Base-by-base conservation (phyloP, 306 rosid genomes). In the Prunus mira region DNA sequence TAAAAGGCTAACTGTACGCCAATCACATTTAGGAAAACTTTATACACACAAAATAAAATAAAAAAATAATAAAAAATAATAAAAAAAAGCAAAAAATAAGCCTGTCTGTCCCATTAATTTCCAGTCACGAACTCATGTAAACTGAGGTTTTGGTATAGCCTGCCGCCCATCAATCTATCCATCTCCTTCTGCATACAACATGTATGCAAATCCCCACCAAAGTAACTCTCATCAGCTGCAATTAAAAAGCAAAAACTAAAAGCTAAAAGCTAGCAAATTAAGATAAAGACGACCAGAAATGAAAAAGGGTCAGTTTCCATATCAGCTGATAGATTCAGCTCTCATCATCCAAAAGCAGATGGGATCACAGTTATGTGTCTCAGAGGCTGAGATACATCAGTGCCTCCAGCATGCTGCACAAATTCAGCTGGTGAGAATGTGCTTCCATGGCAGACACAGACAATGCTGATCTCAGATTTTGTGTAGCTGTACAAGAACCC, bases 341-440 rank as follows among this genome's bases (percentile, higher is more conserved):
- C 65, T 4, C 34, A 25, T 86, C 84, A 84, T 3, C 72, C 69
- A 50, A 88, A 84, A 3, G 85, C 77, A 6, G 90, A 75, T 49
- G 97, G 90, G 65, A 88, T 82, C 3, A 93, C 95, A 2, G 89
- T 91, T 6, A 91, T 93, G 64, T 93, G 95, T 73, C 80, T 89
- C 3, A 91, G 76, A 20, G 98, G 98, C 34, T 87, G 80, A 0
- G 93, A 73, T 17, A 84, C 74, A 55, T 86, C 96, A 1, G 88
- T 88, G 61, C 93, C 91, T 17, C 98, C 98, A 4, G 96, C 98
- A 85, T 93, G 98, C 86, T 89, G 88, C 84, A 93, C 97, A 76
- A 93, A 93, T 79, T 83, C 97, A 3, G 91, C 89, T 5, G 98
- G 98, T 8, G 93, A 82, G 82, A 93, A 89, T 43, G 88, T 82